phyloP scores from a whole-genome alignment of 1,284 basidiomycete species.

The Ganoderma lucidum region DNA sequence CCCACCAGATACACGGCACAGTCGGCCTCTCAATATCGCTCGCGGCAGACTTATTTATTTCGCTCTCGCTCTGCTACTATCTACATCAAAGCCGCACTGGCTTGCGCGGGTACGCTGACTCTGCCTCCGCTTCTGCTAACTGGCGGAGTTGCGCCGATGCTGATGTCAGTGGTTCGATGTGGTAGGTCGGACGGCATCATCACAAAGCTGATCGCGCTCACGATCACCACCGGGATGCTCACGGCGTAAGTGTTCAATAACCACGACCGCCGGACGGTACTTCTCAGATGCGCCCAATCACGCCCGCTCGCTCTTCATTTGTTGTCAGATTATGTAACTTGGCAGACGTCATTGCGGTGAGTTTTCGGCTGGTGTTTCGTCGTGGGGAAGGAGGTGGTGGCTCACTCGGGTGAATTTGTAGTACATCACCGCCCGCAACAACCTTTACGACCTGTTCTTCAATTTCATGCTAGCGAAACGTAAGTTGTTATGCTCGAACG shows the following conservation, averaged over 20 bases:
- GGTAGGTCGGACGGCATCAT: conserved; percentile 16
- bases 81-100: neutral
- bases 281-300: neutral
- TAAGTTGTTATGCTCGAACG: neutral
- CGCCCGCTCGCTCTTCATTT: neutral
- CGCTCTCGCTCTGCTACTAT: neutral
- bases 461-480: neutral
- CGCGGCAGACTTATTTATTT: neutral
- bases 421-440: neutral
- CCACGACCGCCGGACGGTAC: no score
- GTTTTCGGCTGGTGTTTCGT: neutral
- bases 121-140: neutral
- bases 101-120: neutral
- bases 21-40: neutral
- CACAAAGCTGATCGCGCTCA: conserved; percentile 19
- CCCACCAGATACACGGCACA: neutral
- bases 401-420: neutral
- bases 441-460: neutral
- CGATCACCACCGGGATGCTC: conserved; percentile 17
- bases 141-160: neutral
- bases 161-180: neutral
- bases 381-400: neutral
- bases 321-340: neutral
- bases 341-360: neutral
- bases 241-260: conserved; percentile 8